Base-by-base conservation (phyloP, 108 stramenopile genomes). In the Cyclotella cryptica region DNA sequence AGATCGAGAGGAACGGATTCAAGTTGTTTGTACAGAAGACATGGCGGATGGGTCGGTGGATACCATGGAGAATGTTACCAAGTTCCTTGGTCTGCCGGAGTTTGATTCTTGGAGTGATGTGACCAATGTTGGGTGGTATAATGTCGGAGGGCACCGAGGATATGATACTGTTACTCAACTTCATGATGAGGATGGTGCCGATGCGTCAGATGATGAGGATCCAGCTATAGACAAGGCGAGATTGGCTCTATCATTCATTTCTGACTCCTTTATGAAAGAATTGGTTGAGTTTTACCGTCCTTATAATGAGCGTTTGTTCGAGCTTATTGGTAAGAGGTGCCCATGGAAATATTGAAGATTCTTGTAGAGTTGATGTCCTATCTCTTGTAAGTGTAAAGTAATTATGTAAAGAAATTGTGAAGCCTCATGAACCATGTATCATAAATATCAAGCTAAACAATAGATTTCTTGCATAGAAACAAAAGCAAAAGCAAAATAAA, bases 221-320 rank as follows among this genome's bases (percentile, higher is more conserved):
- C 4, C 30, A 52, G 77, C 46, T 81, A 7, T 58, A 41, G 75
- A 65, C 52, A 57, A 49, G 41, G 46, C 41, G 15, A 30, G 26
- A 49, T n/a, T 22, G 22, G 49, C 60, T 46, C 26, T 46, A 17
- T 90, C 91, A 68, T 84, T 90, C 12, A 71, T 95, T 0, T 88
- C 94, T n/a, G 80, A 79, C 19, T 89, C 87, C 15, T 69, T 90
- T 10, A 76, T 74, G 47, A 57, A 71, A 39, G 87, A 93, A 44
- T 26, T 93, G 45, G 18, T 82, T 42, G 86, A 86, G 18, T 95
- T 95, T 81, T 57, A 90, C 39, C 59, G 71, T 14, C 92, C 94
- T 0, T 90, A 83, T 78, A 95, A 93, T 69, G 92, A 95, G 80
- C 89, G 94, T 28, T 71, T 95, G 11, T 95, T 95, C 71, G 47